A percentile compares a stretch with the other conserved stretches of the same genome.
Evolutionary conservation across 208 protist genomes (phyloP).

Genomic region (Trypanosoma cruzi): DNA sequence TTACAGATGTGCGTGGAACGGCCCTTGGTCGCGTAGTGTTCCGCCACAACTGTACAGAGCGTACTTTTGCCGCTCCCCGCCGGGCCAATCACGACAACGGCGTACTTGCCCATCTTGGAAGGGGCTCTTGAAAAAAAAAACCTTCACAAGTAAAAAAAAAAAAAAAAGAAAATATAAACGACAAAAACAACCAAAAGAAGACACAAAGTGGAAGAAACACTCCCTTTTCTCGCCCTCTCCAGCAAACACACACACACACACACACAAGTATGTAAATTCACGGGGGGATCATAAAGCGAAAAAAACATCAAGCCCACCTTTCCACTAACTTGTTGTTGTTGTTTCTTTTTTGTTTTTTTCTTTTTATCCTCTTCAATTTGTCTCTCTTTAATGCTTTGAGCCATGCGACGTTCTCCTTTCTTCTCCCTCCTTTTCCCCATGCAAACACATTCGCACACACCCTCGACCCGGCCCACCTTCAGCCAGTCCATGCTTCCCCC

Average conservation of each 20-base stretch:
- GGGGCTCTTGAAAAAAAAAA: not conserved
- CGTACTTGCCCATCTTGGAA: conserved; percentile 89
- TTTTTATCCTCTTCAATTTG: not conserved
- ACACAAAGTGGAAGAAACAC: not conserved
- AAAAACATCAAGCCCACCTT: too few relatives aligned
- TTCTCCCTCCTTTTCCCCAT: not conserved
- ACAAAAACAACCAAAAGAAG: not conserved
- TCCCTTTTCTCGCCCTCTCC: not conserved
- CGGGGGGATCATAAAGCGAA: not conserved
- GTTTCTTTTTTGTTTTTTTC: conserved; percentile 4
- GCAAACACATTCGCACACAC: not conserved
- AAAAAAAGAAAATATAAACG: conserved; percentile 1
- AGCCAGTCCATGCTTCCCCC: not conserved
- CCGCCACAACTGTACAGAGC: conserved; percentile 75
- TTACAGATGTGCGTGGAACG: conserved; percentile 96
- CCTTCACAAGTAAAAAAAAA: not conserved
- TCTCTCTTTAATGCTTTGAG: not conserved
- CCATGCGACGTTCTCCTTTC: too few relatives aligned
- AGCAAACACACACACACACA: conserved; percentile 1
- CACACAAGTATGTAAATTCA: conserved; percentile 5
- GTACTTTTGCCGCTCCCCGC: conserved; percentile 94
- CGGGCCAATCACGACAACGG: conserved; percentile 90
- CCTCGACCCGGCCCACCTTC: not conserved
- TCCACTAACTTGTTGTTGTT: conserved; percentile 4
- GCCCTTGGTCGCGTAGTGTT: conserved; percentile 86